These are phyloP conservation scores for Davidsoniella australis DNA, from an alignment of 2,329 filamentous ascomycete genomes.

Conservation along the genomic window DNA sequence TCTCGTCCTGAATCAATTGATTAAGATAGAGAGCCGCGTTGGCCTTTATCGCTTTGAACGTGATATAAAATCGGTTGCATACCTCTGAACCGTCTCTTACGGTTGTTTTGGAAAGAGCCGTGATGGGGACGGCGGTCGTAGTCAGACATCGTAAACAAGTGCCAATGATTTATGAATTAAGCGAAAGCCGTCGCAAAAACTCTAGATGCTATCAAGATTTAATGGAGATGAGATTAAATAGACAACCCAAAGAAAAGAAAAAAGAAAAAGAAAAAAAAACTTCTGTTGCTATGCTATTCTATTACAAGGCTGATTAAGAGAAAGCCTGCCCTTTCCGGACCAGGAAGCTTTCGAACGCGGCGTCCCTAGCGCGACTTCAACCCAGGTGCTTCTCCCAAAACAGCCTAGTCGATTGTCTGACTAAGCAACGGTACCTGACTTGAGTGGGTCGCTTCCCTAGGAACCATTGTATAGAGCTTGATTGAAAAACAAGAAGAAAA, in stretches of 20 bases:
- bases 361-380: conserved; percentile 1
- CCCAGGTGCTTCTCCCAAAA: conserved; percentile 8
- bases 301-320: too few species aligned
- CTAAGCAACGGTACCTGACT: not conserved
- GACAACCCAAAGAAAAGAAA: not conserved
- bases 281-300: not conserved
- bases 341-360: not conserved
- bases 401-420: not conserved
- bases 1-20: too few species aligned
- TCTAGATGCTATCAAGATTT: not conserved
- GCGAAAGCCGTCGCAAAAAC: not conserved
- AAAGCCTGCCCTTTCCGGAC: too few species aligned
- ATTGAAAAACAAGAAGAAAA: too few species aligned
- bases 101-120: conserved; percentile 32
- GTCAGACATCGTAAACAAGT: conserved; percentile 30
- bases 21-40: too few species aligned
- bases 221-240: not conserved
- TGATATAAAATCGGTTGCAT: conserved; percentile 4
- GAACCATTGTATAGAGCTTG: not conserved
- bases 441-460: not conserved
- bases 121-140: conserved; percentile 37
- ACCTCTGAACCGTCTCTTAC: conserved; percentile 74
- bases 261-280: conserved; percentile 2
- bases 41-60: not conserved
- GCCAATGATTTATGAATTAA: not conserved